phyloP scores from a whole-genome alignment of 1,139 yeast genomes.

The Geotrichum carabidarum region DNA sequence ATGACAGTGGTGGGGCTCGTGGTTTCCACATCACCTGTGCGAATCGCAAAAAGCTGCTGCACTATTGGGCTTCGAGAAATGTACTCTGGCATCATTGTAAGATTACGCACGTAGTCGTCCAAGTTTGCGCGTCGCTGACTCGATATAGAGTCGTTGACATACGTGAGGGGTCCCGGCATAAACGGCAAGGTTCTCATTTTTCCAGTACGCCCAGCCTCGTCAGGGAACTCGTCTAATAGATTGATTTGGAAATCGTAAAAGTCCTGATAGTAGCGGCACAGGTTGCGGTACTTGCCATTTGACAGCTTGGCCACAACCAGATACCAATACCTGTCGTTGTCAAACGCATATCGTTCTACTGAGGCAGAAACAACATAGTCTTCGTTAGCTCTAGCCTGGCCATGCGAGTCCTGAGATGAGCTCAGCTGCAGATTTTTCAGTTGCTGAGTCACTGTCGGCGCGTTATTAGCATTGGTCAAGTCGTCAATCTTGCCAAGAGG shows the following conservation, averaged over 20 bases:
- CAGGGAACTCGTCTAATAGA: constrained; percentile 78
- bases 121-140: constrained; percentile 79
- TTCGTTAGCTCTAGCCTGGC: not conserved
- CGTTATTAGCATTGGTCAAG: not conserved
- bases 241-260: constrained; percentile 90
- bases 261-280: constrained; percentile 91
- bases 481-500: constrained; percentile 42
- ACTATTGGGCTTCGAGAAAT: constrained; percentile 66
- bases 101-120: constrained; percentile 73
- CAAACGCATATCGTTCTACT: constrained; percentile 76
- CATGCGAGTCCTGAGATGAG: not conserved
- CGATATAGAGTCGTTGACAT: constrained; percentile 87
- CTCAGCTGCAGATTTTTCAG: constrained; percentile 8
- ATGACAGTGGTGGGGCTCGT: constrained; percentile 39
- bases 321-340: constrained; percentile 88
- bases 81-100: constrained; percentile 69
- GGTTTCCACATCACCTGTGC: constrained; percentile 56
- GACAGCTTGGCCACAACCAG: constrained; percentile 64
- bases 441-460: constrained; percentile 8
- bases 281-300: constrained; percentile 61
- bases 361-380: constrained; percentile 49
- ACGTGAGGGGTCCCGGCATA: constrained; percentile 93
- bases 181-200: constrained; percentile 78
- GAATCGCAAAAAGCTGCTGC: constrained; percentile 61
- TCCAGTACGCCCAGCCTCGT: constrained; percentile 86